A percentile compares a stretch with the other conserved stretches of the same genome.
These are phyloP conservation scores for Epichloe amarillans DNA, from an alignment of 2,329 filamentous ascomycete species.

Conservation along the genomic window DNA sequence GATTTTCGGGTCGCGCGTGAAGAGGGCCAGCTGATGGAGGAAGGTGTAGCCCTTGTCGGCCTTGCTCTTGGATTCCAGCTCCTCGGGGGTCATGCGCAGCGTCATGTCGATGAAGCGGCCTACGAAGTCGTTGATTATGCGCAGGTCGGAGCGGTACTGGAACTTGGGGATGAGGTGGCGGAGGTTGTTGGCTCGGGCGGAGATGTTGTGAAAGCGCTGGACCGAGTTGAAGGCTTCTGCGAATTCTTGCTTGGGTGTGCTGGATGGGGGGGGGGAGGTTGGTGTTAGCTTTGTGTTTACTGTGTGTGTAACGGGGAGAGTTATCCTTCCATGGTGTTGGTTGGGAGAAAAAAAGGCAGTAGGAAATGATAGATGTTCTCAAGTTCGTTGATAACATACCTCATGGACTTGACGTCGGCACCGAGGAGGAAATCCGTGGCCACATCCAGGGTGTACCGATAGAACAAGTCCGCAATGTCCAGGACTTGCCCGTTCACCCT, in stretches of 20 bases:
- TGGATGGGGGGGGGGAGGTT: neutral
- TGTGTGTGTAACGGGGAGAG: too few relatives aligned
- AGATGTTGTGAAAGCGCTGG: slow-evolving; percentile 53
- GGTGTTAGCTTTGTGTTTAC: neutral
- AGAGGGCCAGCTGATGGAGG: slow-evolving; percentile 68
- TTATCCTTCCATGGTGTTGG: too few relatives aligned
- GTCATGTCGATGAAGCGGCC: slow-evolving; percentile 56
- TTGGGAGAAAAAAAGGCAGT: too few relatives aligned
- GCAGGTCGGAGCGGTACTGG: slow-evolving; percentile 50
- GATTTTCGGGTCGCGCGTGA: slow-evolving; percentile 54
- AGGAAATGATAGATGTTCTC: too few relatives aligned
- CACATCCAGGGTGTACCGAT: slow-evolving; percentile 73
- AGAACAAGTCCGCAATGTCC: slow-evolving; percentile 66
- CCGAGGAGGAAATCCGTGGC: slow-evolving; percentile 81
- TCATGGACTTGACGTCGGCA: slow-evolving; percentile 52
- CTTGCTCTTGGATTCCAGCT: slow-evolving; percentile 54
- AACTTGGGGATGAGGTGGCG: slow-evolving; percentile 43
- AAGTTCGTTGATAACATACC: slow-evolving; percentile 20
- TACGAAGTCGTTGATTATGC: slow-evolving; percentile 65
- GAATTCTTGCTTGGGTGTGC: slow-evolving; percentile 43
- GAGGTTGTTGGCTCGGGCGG: slow-evolving; percentile 22
- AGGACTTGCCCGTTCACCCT: slow-evolving; percentile 47
- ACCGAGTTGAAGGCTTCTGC: slow-evolving; percentile 57
- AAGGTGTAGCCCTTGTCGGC: slow-evolving; percentile 67
- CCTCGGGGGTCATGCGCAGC: slow-evolving; percentile 43